Evolutionary conservation across 345 rosid species (phyloP).

Genomic region (Eucalyptus camaldulensis): DNA sequence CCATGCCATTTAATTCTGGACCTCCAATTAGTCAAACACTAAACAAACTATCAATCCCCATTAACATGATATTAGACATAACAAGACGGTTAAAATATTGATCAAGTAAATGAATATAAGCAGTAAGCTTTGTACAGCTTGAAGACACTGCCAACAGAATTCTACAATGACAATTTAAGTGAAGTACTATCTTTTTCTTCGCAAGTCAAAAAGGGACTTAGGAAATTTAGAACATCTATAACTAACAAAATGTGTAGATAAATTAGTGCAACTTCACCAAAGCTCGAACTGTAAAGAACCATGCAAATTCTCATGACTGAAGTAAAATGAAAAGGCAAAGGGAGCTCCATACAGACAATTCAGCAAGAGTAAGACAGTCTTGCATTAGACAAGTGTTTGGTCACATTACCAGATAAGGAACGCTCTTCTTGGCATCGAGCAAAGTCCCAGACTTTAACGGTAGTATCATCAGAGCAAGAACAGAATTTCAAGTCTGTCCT

Average conservation of each 20-base stretch:
- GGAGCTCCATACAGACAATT: neutral
- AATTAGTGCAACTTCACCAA: neutral
- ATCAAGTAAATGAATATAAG: neutral
- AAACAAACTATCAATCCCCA: neutral
- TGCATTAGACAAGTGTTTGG: neutral
- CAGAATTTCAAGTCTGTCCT: conserved; percentile 97
- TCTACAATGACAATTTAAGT: neutral
- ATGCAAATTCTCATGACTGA: neutral
- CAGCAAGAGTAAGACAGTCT: neutral
- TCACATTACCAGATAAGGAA: conserved; percentile 85
- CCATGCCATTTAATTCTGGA: neutral
- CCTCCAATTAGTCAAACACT: neutral
- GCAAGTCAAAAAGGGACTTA: neutral
- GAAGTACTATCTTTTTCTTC: neutral
- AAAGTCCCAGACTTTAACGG: conserved; percentile 98
- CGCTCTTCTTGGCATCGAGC: conserved; percentile 91
- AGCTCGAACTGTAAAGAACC: neutral
- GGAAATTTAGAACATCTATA: neutral
- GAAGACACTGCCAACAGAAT: neutral
- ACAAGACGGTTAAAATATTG: neutral
- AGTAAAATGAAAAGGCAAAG: neutral
- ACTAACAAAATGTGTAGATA: neutral
- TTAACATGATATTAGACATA: neutral
- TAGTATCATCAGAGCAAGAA: conserved; percentile 95
- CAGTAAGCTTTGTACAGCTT: neutral